Conservation (phyloP, 257 asterid species). For the Agastache rugosa region DNA sequence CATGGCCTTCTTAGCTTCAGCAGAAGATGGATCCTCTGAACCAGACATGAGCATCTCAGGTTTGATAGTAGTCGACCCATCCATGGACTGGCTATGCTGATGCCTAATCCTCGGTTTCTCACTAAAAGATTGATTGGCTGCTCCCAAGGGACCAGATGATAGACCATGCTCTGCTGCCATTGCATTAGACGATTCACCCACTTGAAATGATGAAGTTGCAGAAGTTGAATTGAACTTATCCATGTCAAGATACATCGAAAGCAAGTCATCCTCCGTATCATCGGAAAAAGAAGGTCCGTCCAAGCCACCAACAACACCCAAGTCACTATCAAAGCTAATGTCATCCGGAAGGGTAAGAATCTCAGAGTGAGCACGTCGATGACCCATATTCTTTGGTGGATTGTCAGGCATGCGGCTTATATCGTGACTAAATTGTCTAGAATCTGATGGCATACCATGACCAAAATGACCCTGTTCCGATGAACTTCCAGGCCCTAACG, state of each 20-base stretch:
- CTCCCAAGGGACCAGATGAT: constrained; percentile 44
- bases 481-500: constrained; percentile 60
- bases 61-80: constrained; percentile 86
- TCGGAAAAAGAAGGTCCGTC: constrained; percentile 90
- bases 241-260: constrained; percentile 85
- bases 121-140: constrained; percentile 41
- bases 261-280: constrained; percentile 83
- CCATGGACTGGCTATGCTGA: constrained; percentile 99
- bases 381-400: constrained; percentile 84
- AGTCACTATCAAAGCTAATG: constrained; percentile 89
- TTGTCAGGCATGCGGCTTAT: constrained; percentile 91
- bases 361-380: constrained; percentile 94
- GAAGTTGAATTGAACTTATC: constrained; percentile 83
- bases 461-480: constrained; percentile 67
- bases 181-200: constrained; percentile 69
- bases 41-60: constrained; percentile 86
- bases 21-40: constrained; percentile 71
- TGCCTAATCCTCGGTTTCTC: constrained; percentile 86
- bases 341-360: constrained; percentile 94
- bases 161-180: constrained; percentile 51
- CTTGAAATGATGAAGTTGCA: constrained; percentile 69
- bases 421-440: constrained; percentile 72
- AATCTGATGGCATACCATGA: constrained; percentile 52
- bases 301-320: constrained; percentile 90
- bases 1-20: constrained; percentile 83